Evolutionary conservation across 139 green algal genomes (phyloP).

Genomic region (Axilococcus clingmanii): DNA sequence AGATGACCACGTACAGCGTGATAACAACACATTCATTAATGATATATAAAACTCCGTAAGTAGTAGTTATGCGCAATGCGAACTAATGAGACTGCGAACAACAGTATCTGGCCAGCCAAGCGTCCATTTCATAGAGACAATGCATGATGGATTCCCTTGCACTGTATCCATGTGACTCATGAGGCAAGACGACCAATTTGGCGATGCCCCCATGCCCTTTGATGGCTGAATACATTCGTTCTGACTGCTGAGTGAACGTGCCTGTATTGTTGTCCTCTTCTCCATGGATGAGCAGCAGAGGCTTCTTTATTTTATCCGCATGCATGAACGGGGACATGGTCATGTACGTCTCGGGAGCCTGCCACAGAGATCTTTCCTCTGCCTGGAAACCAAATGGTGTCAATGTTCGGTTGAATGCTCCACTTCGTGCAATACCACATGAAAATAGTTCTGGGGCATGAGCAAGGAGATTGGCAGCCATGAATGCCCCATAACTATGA

Average conservation of each 20-base stretch:
- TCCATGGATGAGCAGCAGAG: conserved; percentile 92
- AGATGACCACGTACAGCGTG: too few species aligned
- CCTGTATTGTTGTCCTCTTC: conserved; percentile 94
- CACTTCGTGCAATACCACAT: conserved; percentile 71
- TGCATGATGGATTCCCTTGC: conserved; percentile 69
- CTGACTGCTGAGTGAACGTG: conserved; percentile 74
- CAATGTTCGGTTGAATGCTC: conserved; percentile 89
- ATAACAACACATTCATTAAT: too few species aligned
- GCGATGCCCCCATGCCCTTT: conserved; percentile 73
- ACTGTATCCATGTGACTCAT: conserved; percentile 85
- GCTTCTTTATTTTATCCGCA: conserved; percentile 87
- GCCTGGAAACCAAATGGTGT: conserved; percentile 97
- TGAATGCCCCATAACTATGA: conserved; percentile 88
- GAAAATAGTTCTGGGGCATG: conserved; percentile 84
- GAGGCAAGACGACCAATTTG: conserved; percentile 85
- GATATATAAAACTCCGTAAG: too few species aligned
- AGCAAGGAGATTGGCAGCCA: conserved; percentile 78
- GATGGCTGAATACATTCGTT: conserved; percentile 85
- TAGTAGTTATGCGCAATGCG: too few species aligned
- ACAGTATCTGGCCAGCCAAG: conserved; percentile 54
- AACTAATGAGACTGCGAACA: not conserved
- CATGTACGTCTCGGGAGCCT: conserved; percentile 80
- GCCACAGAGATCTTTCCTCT: conserved; percentile 94
- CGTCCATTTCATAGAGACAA: conserved; percentile 66
- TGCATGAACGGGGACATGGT: conserved; percentile 87